Conservation (phyloP, 2,329 filamentous ascomycete genomes). For the Microcera coccophila region DNA sequence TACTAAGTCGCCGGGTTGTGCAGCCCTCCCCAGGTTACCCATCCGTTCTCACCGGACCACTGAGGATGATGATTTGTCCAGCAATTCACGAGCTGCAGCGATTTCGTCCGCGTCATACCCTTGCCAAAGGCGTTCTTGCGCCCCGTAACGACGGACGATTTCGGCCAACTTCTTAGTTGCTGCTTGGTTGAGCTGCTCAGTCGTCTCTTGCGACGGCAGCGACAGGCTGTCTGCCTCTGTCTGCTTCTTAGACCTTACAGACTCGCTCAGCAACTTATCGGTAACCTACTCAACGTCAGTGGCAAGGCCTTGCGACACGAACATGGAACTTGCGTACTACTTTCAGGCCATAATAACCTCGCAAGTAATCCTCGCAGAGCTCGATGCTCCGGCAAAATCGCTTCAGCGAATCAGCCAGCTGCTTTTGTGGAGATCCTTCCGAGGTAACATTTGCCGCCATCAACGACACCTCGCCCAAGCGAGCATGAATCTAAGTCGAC, state of each 20-base stretch:
- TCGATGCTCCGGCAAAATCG: slow-evolving; percentile 89
- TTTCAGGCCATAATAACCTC: slow-evolving; percentile 90
- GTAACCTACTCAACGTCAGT: slow-evolving; percentile 39
- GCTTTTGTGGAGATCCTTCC: slow-evolving; percentile 43
- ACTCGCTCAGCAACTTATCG: slow-evolving; percentile 45
- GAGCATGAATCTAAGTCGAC: slow-evolving; percentile 71
- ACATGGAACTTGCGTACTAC: slow-evolving; percentile 48
- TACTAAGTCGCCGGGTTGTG: slow-evolving; percentile 5
- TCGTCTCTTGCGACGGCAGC: slow-evolving; percentile 53
- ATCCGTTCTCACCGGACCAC: slow-evolving; percentile 41
- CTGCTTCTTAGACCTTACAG: slow-evolving; percentile 42
- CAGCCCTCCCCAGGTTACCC: slow-evolving; percentile 6
- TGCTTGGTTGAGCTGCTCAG: slow-evolving; percentile 65
- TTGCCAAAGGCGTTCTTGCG: slow-evolving; percentile 62
- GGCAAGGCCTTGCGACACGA: background rate
- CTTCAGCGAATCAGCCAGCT: slow-evolving; percentile 70
- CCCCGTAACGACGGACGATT: slow-evolving; percentile 63
- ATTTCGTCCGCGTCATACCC: slow-evolving; percentile 71
- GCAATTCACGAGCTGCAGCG: slow-evolving; percentile 63
- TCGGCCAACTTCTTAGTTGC: slow-evolving; percentile 73
- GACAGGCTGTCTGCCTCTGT: slow-evolving; percentile 48
- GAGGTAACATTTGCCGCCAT: slow-evolving; percentile 55
- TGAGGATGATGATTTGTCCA: slow-evolving; percentile 50
- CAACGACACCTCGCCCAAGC: slow-evolving; percentile 77
- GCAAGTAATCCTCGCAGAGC: slow-evolving; percentile 86